Percentiles rank a stretch among this genome's conserved stretches.
These are phyloP conservation scores for Cicer arietinum DNA, from an alignment of 306 rosid genomes.

Conservation along the genomic window DNA sequence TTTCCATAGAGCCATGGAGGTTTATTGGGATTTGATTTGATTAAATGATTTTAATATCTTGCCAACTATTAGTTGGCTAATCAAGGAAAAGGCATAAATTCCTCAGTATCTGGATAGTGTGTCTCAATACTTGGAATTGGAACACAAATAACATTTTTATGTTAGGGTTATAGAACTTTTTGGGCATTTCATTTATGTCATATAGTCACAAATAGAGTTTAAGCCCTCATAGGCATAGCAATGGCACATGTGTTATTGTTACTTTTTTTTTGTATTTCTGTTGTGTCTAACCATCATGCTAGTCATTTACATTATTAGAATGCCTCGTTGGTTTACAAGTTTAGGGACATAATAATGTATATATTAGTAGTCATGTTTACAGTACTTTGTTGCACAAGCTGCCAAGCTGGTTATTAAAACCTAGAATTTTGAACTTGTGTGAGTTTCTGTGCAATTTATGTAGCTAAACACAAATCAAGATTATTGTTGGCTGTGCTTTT, in stretches of 20 bases:
- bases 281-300: not conserved
- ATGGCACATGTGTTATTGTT: conserved; percentile 4
- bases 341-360: not conserved
- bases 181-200: conserved; percentile 15
- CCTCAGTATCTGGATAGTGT: not conserved
- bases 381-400: not conserved
- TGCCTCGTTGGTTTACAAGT: not conserved
- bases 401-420: not conserved
- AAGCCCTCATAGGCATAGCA: not conserved
- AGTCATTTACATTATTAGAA: too few relatives aligned
- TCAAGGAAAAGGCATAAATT: conserved; percentile 1
- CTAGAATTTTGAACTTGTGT: conserved; percentile 18
- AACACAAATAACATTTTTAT: not conserved
- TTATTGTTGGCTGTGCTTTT: conserved; percentile 30
- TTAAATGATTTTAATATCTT: conserved; percentile 5
- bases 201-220: not conserved
- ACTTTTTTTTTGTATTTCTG: not conserved
- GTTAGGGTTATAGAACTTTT: not conserved
- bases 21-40: conserved; percentile 13
- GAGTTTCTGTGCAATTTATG: conserved; percentile 2
- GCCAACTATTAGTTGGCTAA: not conserved
- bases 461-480: conserved; percentile 20
- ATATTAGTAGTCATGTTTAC: conserved; percentile 15
- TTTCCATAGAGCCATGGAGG: not conserved
- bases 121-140: not conserved